Evolutionary conservation across 345 rosid genomes (phyloP).

Genomic region (Diplotaxis tenuifolia): DNA sequence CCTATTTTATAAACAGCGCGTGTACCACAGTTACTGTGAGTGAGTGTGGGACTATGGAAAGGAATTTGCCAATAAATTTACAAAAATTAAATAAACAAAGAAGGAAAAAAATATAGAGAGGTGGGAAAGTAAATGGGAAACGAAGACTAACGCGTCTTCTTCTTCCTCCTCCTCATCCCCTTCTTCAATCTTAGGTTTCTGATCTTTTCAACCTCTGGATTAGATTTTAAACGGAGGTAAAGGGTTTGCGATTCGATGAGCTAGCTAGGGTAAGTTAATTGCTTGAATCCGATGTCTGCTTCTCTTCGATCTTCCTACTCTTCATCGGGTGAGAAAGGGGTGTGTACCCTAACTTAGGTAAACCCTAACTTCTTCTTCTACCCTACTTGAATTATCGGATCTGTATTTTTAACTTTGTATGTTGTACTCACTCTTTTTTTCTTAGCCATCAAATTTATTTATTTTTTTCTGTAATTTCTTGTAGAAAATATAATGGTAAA

Average conservation of each 20-base stretch:
- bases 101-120: background rate
- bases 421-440: too few species aligned
- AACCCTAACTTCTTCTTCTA: constrained; percentile 27
- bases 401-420: background rate
- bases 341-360: too few species aligned
- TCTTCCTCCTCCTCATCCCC: constrained; percentile 5
- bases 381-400: constrained; percentile 24
- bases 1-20: background rate
- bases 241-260: background rate
- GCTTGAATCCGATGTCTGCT: background rate
- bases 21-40: rapidly evolving
- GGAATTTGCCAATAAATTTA: constrained; percentile 13
- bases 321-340: constrained; percentile 5
- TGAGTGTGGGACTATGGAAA: background rate
- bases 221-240: background rate
- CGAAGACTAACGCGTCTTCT: constrained; percentile 37
- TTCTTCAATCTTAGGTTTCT: background rate
- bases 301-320: background rate
- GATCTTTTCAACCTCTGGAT: constrained; percentile 6
- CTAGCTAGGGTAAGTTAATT: constrained; percentile 1
- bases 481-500: constrained; percentile 12
- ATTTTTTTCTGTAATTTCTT: background rate
- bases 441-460: background rate
- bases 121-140: constrained; percentile 39
- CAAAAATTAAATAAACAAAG: constrained; percentile 6